Percentiles rank a stretch among this genome's conserved stretches.
These are phyloP conservation scores for Amanita inopinata DNA, from an alignment of 768 basidiomycete genomes.

Conservation along the genomic window DNA sequence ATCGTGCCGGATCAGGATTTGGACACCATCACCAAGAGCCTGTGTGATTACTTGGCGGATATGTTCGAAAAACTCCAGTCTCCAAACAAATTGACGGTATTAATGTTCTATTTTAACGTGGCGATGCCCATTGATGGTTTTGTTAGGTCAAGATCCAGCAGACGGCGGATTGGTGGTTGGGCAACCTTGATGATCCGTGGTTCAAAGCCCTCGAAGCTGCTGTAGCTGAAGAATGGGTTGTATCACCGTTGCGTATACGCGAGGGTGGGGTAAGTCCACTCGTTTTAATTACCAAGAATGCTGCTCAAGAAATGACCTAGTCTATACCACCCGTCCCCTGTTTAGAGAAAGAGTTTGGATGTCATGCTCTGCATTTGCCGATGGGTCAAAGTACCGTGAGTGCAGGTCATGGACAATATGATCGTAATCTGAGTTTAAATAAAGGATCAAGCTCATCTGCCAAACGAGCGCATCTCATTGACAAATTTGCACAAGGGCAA, in stretches of 20 bases:
- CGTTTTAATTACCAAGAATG: background rate
- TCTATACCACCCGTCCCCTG: slow-evolving; percentile 92
- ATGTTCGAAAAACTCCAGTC: slow-evolving; percentile 55
- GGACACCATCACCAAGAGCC: slow-evolving; percentile 49
- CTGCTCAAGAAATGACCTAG: slow-evolving; percentile 26
- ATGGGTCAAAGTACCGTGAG: slow-evolving; percentile 85
- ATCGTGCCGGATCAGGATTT: slow-evolving; percentile 92
- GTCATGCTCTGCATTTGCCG: slow-evolving; percentile 86
- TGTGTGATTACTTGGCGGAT: slow-evolving; percentile 47
- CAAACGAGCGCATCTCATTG: slow-evolving; percentile 86
- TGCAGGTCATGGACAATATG: slow-evolving; percentile 9
- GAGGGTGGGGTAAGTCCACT: slow-evolving; percentile 75
- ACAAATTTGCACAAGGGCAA: slow-evolving; percentile 74
- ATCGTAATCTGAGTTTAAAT: background rate
- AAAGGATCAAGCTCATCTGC: slow-evolving; percentile 86
- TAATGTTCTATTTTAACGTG: slow-evolving; percentile 10
- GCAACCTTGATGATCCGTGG: slow-evolving; percentile 75
- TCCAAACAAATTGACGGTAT: slow-evolving; percentile 64
- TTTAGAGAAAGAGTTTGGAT: slow-evolving; percentile 85
- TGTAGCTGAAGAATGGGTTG: slow-evolving; percentile 80
- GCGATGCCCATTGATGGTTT: background rate
- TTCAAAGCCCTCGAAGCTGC: slow-evolving; percentile 80
- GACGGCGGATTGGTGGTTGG: slow-evolving; percentile 94
- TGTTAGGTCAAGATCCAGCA: slow-evolving; percentile 67
- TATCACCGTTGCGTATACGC: slow-evolving; percentile 77